Base-by-base conservation (phyloP, 164 flowering plant species). In the Stephania japonica region DNA sequence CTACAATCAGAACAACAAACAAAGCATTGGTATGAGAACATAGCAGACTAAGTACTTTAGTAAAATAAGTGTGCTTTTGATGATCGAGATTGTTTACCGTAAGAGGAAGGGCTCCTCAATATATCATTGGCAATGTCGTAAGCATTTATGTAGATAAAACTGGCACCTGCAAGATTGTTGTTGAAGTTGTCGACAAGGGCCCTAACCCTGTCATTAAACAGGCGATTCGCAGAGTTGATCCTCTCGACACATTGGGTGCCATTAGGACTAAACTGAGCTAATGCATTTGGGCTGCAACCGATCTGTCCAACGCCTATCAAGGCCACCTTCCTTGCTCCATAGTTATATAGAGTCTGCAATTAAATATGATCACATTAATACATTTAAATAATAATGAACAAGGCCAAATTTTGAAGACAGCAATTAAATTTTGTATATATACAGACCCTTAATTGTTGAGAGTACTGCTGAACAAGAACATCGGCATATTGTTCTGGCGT, bases 281-380 rank as follows among this genome's bases (percentile, higher is more conserved):
- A 42, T 73, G 80, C 87, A 63, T 76, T 85, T 13, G 98, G 99
- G 75, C 86, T 85, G 82, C 97, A 92, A 0, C 98, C 98, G 4
- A 92, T 75, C 47, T 75, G 85, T 0, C 94, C 97, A 3, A 95
- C 73, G 42, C 94, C 97, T 13, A 88, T 80, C 81, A 95, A 42
- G 5, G 76, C 98, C 62, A 95, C 80, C 78, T 90, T 95, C 83
- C 97, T 88, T 32, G 96, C 98, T 21, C 99, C 98, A 67, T 80
- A 77, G 71, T 84, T 73, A 79, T 93, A 90, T 77, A 93, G 73
- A 26, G 75, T 76, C 98, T 93, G 42, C 38, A 32, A 2, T 32
- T 23, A 11, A 56, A 59, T 27, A 65, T 47, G 2, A 73, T 68
- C 23, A 23, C 18, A 26, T 7, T 13, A 50, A 16, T 50, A 50